Evolutionary conservation across 2,329 filamentous ascomycete genomes (phyloP).

Genomic region (Epichloe typhina): DNA sequence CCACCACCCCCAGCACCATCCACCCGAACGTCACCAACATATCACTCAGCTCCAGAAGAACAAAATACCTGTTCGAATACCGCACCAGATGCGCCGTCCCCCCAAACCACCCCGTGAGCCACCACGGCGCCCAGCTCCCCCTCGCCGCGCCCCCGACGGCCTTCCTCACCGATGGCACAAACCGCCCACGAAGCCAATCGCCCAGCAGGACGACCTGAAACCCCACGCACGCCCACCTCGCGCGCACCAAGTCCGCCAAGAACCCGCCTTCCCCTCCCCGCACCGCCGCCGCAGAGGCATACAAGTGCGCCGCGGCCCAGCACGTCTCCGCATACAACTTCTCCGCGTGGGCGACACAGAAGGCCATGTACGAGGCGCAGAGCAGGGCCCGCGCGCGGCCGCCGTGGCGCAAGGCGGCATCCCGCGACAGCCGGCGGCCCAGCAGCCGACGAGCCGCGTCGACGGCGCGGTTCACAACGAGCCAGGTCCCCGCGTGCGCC

Average conservation of each 20-base stretch:
- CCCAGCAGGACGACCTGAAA: constrained; percentile 10
- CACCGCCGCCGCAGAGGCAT: constrained; percentile 10
- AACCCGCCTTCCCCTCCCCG: constrained; percentile 1
- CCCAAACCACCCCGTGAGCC: constrained; percentile 6
- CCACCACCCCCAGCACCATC: constrained; percentile 14
- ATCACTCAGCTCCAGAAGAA: constrained; percentile 25
- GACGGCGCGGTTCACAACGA: background rate
- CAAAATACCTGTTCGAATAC: constrained; percentile 24
- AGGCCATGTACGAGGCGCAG: constrained; percentile 11
- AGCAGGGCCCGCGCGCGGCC: background rate
- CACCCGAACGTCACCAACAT: constrained; percentile 14
- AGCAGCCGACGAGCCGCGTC: background rate
- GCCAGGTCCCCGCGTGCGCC: constrained; percentile 6
- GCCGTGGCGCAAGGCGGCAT: background rate
- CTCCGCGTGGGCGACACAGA: constrained; percentile 17
- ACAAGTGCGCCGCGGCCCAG: constrained; percentile 14
- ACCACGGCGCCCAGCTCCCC: constrained; percentile 2
- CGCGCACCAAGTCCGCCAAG: constrained; percentile 4
- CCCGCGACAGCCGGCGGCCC: background rate
- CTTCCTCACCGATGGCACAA: background rate
- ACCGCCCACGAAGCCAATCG: background rate
- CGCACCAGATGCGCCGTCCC: constrained; percentile 15
- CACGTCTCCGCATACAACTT: constrained; percentile 16
- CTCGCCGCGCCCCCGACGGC: background rate
- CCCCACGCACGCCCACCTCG: constrained; percentile 6